Evolutionary conservation across 768 basidiomycete genomes (phyloP).

Genomic region (Hericium alpestre): DNA sequence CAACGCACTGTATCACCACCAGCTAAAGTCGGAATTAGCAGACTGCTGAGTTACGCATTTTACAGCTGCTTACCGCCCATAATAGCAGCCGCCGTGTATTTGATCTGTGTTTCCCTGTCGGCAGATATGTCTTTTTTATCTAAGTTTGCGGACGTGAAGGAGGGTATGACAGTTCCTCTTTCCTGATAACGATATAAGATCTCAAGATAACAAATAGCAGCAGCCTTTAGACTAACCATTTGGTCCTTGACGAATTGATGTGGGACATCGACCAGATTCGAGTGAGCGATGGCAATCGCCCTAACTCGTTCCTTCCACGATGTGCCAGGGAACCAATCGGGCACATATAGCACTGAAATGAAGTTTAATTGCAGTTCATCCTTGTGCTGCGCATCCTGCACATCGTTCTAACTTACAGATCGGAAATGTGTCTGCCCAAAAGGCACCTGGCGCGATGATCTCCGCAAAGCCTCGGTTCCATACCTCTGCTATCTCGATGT

Average conservation of each 20-base stretch:
- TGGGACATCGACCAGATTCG: not conserved
- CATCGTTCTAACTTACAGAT: not conserved
- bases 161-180: constrained; percentile 6
- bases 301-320: not conserved
- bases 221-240: not conserved
- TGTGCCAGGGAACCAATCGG: not conserved
- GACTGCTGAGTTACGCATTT: not conserved
- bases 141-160: constrained; percentile 10
- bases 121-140: not conserved
- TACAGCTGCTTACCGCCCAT: constrained; percentile 7
- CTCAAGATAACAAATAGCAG: not conserved
- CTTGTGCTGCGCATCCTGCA: not conserved
- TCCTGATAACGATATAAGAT: not conserved
- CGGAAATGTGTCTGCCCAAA: not conserved
- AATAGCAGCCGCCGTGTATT: constrained; percentile 13
- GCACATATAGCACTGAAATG: not conserved
- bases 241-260: not conserved
- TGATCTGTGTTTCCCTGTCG: constrained; percentile 10
- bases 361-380: not conserved
- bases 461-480: not conserved
- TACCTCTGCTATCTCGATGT: not conserved
- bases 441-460: not conserved
- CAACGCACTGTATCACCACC: constrained; percentile 9
- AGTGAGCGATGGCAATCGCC: no score
- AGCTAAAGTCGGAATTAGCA: not conserved